These are phyloP conservation scores for Metschnikowia gelsemii DNA, from an alignment of 805 yeast genomes.

Conservation along the genomic window DNA sequence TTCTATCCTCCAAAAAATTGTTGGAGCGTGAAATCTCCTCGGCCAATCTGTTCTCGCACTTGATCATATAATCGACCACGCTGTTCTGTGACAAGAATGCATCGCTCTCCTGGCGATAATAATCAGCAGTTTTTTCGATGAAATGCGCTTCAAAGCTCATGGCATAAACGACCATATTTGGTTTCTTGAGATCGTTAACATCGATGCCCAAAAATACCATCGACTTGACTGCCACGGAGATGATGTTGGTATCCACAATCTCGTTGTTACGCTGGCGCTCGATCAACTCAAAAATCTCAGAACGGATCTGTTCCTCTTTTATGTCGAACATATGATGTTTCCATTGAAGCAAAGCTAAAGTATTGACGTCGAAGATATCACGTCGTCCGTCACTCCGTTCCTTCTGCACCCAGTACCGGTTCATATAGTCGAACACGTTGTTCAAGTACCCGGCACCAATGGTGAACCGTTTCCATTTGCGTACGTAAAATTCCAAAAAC, in stretches of 20 bases:
- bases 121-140: constrained; percentile 64
- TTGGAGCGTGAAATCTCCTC: constrained; percentile 82
- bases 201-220: constrained; percentile 90
- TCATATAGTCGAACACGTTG: constrained; percentile 92
- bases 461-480: constrained; percentile 84
- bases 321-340: constrained; percentile 73
- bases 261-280: constrained; percentile 77
- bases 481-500: constrained; percentile 34
- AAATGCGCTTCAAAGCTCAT: constrained; percentile 77
- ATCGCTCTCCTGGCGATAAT: constrained; percentile 66
- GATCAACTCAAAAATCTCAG: constrained; percentile 73
- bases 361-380: constrained; percentile 87
- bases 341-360: constrained; percentile 87
- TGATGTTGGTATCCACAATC: constrained; percentile 60
- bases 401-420: constrained; percentile 96
- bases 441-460: constrained; percentile 90
- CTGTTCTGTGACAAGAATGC: constrained; percentile 68
- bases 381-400: constrained; percentile 92
- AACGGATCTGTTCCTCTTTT: constrained; percentile 57
- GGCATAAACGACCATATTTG: constrained; percentile 78
- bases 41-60: constrained; percentile 76
- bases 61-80: constrained; percentile 86
- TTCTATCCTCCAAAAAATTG: constrained; percentile 80
- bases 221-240: constrained; percentile 77
- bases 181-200: constrained; percentile 81